Conservation (phyloP, 176 grass and related monocot genomes). For the Thinopyrum elongatum region DNA sequence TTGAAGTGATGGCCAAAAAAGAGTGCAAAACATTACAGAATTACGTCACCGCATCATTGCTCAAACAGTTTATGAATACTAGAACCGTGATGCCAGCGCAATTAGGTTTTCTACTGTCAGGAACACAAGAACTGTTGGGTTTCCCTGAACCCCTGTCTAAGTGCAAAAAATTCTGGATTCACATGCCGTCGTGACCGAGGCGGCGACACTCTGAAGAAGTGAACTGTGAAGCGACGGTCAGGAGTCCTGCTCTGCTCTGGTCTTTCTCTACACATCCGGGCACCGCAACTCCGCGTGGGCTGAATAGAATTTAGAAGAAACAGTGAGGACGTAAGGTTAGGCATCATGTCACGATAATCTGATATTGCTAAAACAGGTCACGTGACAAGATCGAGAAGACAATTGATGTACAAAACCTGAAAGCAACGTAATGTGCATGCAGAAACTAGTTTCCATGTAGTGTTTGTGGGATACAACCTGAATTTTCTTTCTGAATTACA, state of each 20-base stretch:
- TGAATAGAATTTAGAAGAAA: not conserved
- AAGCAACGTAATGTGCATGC: not conserved
- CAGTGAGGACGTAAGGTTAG: too few relatives aligned
- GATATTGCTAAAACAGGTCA: too few relatives aligned
- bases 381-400: too few relatives aligned
- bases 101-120: too few relatives aligned
- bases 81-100: not conserved
- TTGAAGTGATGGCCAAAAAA: not conserved
- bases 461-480: not conserved
- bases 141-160: not conserved
- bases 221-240: not conserved
- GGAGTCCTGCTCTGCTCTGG: not conserved
- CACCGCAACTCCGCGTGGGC: not conserved
- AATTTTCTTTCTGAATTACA: not conserved
- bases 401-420: not conserved
- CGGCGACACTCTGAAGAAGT: not conserved
- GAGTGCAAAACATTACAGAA: not conserved
- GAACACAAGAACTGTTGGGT: not conserved
- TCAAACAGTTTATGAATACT: not conserved
- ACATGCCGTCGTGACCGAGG: not conserved
- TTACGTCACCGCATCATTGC: not conserved
- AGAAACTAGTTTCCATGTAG: not conserved
- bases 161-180: not conserved
- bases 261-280: not conserved
- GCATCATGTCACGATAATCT: not conserved